phyloP scores from a whole-genome alignment of 495 filamentous ascomycete genomes.

The Daldinia grandis region DNA sequence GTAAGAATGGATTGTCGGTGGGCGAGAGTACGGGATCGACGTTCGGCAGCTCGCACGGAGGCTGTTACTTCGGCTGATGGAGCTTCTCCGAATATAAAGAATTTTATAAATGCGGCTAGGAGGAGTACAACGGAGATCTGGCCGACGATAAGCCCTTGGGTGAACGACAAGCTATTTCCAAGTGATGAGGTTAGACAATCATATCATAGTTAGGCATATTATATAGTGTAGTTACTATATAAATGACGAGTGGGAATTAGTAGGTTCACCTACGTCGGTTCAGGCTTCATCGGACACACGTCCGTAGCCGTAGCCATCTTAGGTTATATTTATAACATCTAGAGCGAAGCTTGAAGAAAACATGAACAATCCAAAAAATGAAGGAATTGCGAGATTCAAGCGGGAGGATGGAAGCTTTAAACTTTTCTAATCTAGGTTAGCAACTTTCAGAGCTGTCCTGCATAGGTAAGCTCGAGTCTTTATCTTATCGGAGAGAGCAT shows the following conservation, averaged over 20 bases:
- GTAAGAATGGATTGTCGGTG: conserved; percentile 73
- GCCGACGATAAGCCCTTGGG: conserved; percentile 90
- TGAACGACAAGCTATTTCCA: conserved; percentile 77
- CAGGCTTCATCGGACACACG: conserved; percentile 54
- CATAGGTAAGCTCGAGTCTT: conserved; percentile 17
- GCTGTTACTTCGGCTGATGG: conserved; percentile 80
- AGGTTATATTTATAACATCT: conserved; percentile 9
- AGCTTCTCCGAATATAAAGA: conserved; percentile 98
- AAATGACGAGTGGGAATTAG: conserved; percentile 14
- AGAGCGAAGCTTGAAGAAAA: not conserved
- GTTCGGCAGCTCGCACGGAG: conserved; percentile 71
- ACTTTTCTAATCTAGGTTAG: conserved; percentile 16
- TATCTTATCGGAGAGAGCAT: conserved; percentile 45
- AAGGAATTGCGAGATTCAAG: conserved; percentile 8
- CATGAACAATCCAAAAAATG: conserved; percentile 8
- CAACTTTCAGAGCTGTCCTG: conserved; percentile 12
- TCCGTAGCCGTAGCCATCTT: conserved; percentile 48
- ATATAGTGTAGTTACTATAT: no score
- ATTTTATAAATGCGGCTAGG: conserved; percentile 95
- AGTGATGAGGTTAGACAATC: conserved; percentile 32
- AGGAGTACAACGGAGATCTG: conserved; percentile 91
- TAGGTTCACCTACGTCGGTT: conserved; percentile 53
- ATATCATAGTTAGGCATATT: no score
- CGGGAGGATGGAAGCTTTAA: conserved; percentile 15
- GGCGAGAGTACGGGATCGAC: conserved; percentile 68